These are phyloP conservation scores for Penicillium coprophilum DNA, from an alignment of 495 filamentous ascomycete species.

Conservation along the genomic window DNA sequence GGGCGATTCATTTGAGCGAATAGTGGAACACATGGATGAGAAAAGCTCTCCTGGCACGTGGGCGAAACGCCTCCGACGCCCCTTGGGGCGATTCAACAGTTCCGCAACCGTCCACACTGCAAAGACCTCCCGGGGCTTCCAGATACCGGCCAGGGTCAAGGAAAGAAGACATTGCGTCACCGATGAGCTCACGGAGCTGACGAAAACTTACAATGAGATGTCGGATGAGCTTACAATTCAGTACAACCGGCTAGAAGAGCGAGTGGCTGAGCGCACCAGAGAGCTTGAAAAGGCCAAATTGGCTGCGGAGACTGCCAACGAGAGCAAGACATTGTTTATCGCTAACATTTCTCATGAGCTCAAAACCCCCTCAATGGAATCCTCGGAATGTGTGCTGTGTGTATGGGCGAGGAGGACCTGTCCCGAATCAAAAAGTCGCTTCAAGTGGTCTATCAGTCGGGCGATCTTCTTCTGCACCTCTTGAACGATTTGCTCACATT, in stretches of 20 bases:
- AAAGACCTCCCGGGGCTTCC: slow-evolving; percentile 48
- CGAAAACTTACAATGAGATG: slow-evolving; percentile 90
- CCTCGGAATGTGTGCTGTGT: slow-evolving; percentile 87
- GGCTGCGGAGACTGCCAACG: slow-evolving; percentile 87
- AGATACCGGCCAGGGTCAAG: slow-evolving; percentile 78
- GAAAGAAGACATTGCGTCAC: slow-evolving; percentile 72
- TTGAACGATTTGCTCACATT: slow-evolving; percentile 91
- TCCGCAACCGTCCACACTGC: neutral
- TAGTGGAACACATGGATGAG: slow-evolving; percentile 16
- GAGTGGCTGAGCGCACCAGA: slow-evolving; percentile 76
- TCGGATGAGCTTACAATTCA: slow-evolving; percentile 84
- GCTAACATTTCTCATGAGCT: slow-evolving; percentile 95
- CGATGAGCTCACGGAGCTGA: slow-evolving; percentile 86
- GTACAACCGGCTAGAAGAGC: slow-evolving; percentile 78
- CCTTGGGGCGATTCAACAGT: slow-evolving; percentile 17
- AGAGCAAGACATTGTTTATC: slow-evolving; percentile 93
- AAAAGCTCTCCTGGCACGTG: slow-evolving; percentile 15
- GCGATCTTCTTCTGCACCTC: slow-evolving; percentile 80
- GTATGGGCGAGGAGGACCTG: slow-evolving; percentile 84
- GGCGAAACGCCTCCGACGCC: slow-evolving; percentile 17
- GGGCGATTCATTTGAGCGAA: slow-evolving; percentile 18
- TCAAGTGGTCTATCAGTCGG: slow-evolving; percentile 85
- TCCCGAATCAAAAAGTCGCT: slow-evolving; percentile 74
- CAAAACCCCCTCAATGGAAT: slow-evolving; percentile 94
- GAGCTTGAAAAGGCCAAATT: slow-evolving; percentile 87